Evolutionary conservation across 176 grass and related monocot genomes (phyloP).

Genomic region (Coix lacrymajobi): DNA sequence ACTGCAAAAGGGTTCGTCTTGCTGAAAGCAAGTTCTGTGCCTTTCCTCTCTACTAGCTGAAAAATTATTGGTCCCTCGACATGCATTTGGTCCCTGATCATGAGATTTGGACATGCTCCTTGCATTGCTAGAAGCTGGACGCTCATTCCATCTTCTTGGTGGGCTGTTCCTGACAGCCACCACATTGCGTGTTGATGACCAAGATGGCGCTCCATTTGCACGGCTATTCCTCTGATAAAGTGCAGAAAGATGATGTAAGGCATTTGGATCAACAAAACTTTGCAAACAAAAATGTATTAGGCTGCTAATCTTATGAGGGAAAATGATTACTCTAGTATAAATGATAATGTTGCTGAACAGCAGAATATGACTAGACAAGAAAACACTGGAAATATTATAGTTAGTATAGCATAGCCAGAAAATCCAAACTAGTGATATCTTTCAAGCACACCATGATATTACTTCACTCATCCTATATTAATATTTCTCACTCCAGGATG

Average conservation of each 20-base stretch:
- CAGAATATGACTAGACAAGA: conserved; percentile 1
- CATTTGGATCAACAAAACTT: neutral
- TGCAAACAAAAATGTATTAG: conserved; percentile 9
- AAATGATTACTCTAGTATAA: neutral
- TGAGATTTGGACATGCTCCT: neutral
- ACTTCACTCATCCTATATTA: conserved; percentile 3
- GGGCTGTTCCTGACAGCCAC: conserved; percentile 7
- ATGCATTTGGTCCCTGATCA: conserved; percentile 17
- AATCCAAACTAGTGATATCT: conserved; percentile 15
- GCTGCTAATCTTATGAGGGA: neutral
- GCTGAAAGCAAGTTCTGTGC: conserved; percentile 22
- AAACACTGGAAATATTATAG: conserved; percentile 7
- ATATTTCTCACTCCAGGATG: neutral
- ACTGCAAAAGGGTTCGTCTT: neutral
- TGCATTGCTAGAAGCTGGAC: conserved; percentile 15
- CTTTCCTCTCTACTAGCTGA: conserved; percentile 29
- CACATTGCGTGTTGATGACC: neutral
- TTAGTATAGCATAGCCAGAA: conserved; percentile 13
- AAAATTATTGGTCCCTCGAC: neutral
- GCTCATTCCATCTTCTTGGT: conserved; percentile 23
- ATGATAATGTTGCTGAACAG: conserved; percentile 12
- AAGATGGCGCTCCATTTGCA: conserved; percentile 16
- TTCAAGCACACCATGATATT: neutral
- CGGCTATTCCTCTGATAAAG: conserved; percentile 29
- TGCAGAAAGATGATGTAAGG: conserved; percentile 28